Evolutionary conservation across 2,329 filamentous ascomycete genomes (phyloP), one percentile per base, ranked within the genome.

Genomic region (Fusarium sarcochroum): DNA sequence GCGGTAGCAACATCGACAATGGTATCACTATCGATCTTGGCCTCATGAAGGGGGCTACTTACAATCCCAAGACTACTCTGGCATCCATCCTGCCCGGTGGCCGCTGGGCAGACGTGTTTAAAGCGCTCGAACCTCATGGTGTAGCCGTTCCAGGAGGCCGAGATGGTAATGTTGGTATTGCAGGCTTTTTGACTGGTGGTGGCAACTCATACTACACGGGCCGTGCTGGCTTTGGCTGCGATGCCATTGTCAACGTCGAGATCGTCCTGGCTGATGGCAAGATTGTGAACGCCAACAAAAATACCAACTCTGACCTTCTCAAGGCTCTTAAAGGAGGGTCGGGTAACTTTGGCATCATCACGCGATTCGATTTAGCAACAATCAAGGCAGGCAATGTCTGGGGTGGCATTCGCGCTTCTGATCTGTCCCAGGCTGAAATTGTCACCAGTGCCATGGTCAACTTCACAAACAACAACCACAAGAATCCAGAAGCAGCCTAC

Each of bases 251-350:
- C 21, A 80, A 79, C 49, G 81, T 76, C 32, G 77, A 83, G 60
- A 75, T 86, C 25, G 82, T 86, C 5, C 77, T 83, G 1, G 77
- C 77, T 0, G 72, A 78, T 25, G 82, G 83, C 4, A 56, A 58
- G 1, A 76, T 85, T 17, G 71, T 84, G 25, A 79, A 81, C 8
- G 83, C 79, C 14, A 84, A 79, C 46, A 65, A 65, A 1, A 40
- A 72, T 0, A 60, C 76, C 6, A 77, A 85, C 52, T 13, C 73
- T 0, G 82, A 85, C 35, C 77, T 86, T 6, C 84, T 76, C 68
- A 79, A 77, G 58, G 83, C 82, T 1, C 75, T 84, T 2, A 81
- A 82, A 56, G 84, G 83, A 5, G 83, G 84, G 17, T 78, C 77
- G 6, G 80, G 77, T 50, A 85, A 85, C 69, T 80, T 83, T 46